Base-by-base conservation (phyloP, 257 asterid genomes). In the Fraxinus americana region DNA sequence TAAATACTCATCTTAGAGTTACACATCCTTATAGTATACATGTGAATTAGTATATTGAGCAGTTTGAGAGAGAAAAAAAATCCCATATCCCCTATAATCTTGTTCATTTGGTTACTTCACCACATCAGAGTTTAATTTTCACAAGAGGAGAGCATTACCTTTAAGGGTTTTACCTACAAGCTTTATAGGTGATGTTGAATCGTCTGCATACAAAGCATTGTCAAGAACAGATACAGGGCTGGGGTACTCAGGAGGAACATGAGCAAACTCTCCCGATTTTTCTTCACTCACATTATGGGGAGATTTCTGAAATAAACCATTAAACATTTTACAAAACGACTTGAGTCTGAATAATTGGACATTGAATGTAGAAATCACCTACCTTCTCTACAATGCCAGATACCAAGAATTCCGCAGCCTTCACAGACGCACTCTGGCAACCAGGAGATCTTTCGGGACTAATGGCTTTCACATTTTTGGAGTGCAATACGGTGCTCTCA, bases 211-310 rank as follows among this genome's bases (percentile, higher is more conserved):
- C 25, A 52, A 82, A 36, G 77, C 89, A 76, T 77, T 76, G 67
- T 90, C 98, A 73, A 94, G 98, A 85, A 94, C 98, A 16, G 99
- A 94, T 54, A 94, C 87, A 0, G 99, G 99, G 78, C 99, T 94
- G 1, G 97, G 90, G 86, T 87, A 84, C 82, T 94, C 96, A 0
- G 88, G 88, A 48, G 90, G 81, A 76, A 82, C 91, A 72, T 32
- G 82, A 68, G 88, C 82, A 73, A 81, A 75, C 57, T 88, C 91
- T 68, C 77, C 78, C 23, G 87, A 78, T 81, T 88, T 98, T 75
- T 89, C 92, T 74, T 84, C 95, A 36, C 80, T 75, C 75, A 71
- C 74, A 38, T 52, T 71, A 69, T 71, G 66, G 23, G 74, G 79
- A 32, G 96, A 84, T 79, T 89, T 88, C 98, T 94, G 91, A 82